Evolutionary conservation across 306 rosid species (phyloP).

Genomic region (Cajanus cajan): DNA sequence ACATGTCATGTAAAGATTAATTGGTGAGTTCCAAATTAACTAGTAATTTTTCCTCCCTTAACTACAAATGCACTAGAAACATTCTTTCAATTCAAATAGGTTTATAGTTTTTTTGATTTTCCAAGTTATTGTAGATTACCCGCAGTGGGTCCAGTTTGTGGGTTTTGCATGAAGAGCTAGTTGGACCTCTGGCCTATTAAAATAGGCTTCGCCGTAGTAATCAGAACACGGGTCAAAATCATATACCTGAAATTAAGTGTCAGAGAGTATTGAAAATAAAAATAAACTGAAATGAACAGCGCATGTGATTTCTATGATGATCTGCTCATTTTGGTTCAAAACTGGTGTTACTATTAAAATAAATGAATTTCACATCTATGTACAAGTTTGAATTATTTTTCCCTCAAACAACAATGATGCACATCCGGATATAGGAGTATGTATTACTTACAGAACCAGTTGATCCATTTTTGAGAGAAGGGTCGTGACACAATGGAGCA

Average conservation of each 20-base stretch:
- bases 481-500: conserved; percentile 43
- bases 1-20: too few relatives aligned
- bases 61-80: too few relatives aligned
- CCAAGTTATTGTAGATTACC: conserved; percentile 27
- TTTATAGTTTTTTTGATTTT: neutral
- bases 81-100: neutral
- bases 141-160: conserved; percentile 46
- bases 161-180: conserved; percentile 52
- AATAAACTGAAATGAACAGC: too few relatives aligned
- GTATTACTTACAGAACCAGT: conserved; percentile 39
- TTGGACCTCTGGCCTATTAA: conserved; percentile 56
- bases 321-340: too few relatives aligned
- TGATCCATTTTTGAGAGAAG: conserved; percentile 29
- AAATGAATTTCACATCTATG: neutral
- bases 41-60: too few relatives aligned
- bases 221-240: conserved; percentile 55
- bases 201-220: conserved; percentile 35
- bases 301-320: too few relatives aligned
- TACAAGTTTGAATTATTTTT: neutral
- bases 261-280: neutral
- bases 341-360: too few relatives aligned
- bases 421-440: too few relatives aligned
- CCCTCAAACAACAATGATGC: neutral
- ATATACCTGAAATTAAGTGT: conserved; percentile 32
- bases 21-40: too few relatives aligned